Conservation (phyloP, 1,284 basidiomycete species). For the Hypsizygus ulmarius region DNA sequence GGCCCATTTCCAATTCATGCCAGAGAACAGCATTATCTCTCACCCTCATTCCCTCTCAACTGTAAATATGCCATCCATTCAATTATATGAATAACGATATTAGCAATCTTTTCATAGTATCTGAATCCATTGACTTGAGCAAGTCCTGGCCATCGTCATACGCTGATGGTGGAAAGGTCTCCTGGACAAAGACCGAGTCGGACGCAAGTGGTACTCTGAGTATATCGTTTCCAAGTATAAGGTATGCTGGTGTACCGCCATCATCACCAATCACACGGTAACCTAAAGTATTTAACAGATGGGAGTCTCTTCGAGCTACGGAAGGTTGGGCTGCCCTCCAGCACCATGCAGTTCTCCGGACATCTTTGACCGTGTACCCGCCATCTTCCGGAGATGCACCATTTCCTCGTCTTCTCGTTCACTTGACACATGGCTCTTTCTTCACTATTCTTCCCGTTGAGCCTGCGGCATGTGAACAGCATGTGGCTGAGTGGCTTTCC, state of each 20-base stretch:
- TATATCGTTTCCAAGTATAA: slow-evolving; percentile 60
- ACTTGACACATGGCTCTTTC: slow-evolving; percentile 61
- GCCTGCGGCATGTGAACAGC: slow-evolving; percentile 15
- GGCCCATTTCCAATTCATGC: slow-evolving; percentile 82
- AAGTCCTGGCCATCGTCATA: slow-evolving; percentile 62
- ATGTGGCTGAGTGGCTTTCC: slow-evolving; percentile 59
- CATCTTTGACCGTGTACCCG: slow-evolving; percentile 56
- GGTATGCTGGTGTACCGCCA: slow-evolving; percentile 33
- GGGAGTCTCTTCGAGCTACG: slow-evolving; percentile 61
- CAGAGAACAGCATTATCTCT: slow-evolving; percentile 75
- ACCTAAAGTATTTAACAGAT: slow-evolving; percentile 39
- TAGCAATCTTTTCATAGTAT: slow-evolving; percentile 32
- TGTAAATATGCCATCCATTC: slow-evolving; percentile 35
- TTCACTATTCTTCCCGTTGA: slow-evolving; percentile 55
- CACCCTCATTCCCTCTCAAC: slow-evolving; percentile 70
- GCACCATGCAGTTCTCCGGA: slow-evolving; percentile 66
- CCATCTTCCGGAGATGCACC: slow-evolving; percentile 26
- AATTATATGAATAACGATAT: background rate
- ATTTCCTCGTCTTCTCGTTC: slow-evolving; percentile 42
- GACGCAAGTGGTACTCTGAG: slow-evolving; percentile 45
- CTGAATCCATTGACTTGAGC: slow-evolving; percentile 42
- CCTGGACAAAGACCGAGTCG: slow-evolving; percentile 48
- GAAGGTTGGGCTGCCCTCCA: slow-evolving; percentile 85
- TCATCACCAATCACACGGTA: background rate
- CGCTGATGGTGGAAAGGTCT: slow-evolving; percentile 57